phyloP scores from a whole-genome alignment of 164 flowering plant genomes.

The Chimonanthus salicifolius region DNA sequence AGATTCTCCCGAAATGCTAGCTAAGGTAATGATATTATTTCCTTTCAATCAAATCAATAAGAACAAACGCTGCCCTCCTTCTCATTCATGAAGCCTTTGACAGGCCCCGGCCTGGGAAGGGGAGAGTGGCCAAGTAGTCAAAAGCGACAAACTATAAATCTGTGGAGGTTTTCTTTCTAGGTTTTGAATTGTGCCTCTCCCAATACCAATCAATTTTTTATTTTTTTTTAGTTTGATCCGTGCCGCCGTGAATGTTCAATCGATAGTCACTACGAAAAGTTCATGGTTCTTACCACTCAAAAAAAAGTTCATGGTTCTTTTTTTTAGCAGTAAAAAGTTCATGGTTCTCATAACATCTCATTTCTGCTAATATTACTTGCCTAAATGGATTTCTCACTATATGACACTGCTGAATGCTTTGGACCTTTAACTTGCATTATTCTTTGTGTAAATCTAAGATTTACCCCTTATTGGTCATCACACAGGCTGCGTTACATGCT shows the following conservation, averaged over 20 bases:
- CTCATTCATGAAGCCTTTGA: neutral
- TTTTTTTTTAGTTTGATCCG: neutral
- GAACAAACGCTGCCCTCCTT: neutral
- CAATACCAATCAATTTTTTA: neutral
- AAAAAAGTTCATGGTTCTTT: too few relatives aligned
- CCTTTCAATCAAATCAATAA: neutral
- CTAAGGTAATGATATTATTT: neutral
- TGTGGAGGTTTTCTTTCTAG: too few relatives aligned
- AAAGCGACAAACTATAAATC: too few relatives aligned
- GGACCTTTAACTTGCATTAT: neutral
- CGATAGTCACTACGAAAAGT: too few relatives aligned
- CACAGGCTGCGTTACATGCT: constrained; percentile 89
- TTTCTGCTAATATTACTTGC: too few relatives aligned
- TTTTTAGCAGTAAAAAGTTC: too few relatives aligned
- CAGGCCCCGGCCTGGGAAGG: neutral
- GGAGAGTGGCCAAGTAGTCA: too few relatives aligned
- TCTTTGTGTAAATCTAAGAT: neutral
- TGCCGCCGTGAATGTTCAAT: too few relatives aligned
- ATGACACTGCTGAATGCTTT: neutral
- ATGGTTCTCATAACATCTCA: too few relatives aligned
- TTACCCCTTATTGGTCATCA: constrained; percentile 3
- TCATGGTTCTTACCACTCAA: too few relatives aligned
- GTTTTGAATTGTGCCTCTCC: too few relatives aligned
- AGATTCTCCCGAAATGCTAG: neutral
- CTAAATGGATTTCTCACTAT: neutral